A percentile compares a stretch with the other conserved stretches of the same genome.
phyloP scores from a whole-genome alignment of 1,139 yeast genomes.

The Geotrichum candidum region DNA sequence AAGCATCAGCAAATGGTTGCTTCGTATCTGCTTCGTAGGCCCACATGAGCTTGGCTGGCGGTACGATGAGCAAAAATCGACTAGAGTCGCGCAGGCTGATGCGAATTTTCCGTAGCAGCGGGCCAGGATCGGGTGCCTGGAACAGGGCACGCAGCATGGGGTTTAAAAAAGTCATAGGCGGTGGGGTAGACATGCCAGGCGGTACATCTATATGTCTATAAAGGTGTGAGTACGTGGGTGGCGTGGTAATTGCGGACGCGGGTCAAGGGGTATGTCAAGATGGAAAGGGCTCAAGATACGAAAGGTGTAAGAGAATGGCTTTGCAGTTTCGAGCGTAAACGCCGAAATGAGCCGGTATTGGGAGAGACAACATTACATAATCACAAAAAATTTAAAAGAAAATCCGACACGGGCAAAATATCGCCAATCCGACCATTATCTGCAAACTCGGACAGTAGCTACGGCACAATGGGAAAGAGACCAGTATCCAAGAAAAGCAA shows the following conservation, averaged over 20 bases:
- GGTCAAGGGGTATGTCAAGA: neutral
- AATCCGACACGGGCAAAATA: neutral
- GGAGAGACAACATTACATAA: neutral
- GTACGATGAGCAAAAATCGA: slow-evolving; percentile 15
- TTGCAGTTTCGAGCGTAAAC: neutral
- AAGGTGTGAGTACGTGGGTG: neutral
- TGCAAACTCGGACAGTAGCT: neutral
- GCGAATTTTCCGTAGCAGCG: slow-evolving; percentile 12
- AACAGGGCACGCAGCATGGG: slow-evolving; percentile 16
- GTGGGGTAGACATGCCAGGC: neutral
- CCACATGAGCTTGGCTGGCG: slow-evolving; percentile 27
- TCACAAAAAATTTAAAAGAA: neutral
- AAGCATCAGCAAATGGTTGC: slow-evolving; percentile 47
- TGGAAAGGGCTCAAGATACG: neutral
- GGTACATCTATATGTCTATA: neutral
- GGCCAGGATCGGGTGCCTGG: slow-evolving; percentile 12
- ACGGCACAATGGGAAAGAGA: slow-evolving; percentile 15
- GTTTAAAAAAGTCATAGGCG: slow-evolving; percentile 5
- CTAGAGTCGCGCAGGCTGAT: slow-evolving; percentile 12
- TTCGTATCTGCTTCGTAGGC: slow-evolving; percentile 48
- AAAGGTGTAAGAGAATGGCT: too few relatives aligned
- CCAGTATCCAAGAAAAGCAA: slow-evolving; percentile 14
- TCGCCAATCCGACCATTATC: neutral
- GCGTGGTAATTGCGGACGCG: neutral
- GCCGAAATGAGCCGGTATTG: neutral